Base-by-base conservation (phyloP, 352 stramenopile species). In the Globisporangium megalacanthum region DNA sequence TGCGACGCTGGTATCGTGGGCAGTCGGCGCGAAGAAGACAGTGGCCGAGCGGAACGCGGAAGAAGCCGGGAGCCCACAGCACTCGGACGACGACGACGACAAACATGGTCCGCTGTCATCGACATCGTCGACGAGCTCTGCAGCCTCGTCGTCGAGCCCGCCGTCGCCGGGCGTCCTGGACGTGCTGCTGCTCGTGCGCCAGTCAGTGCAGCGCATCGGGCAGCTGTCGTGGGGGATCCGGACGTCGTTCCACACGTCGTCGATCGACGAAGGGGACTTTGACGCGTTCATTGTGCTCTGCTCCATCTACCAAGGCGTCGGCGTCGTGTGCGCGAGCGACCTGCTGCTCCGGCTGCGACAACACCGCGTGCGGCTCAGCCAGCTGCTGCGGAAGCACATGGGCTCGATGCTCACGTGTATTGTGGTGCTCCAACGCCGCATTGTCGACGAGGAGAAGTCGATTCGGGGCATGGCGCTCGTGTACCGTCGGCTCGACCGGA, bases 251-350 rank as follows among this genome's bases (percentile, higher is more conserved):
- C 82, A 94, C 61, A 94, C 84, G 44, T 86, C 80, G 10, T 84
- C 79, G 10, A 88, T 91, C 62, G 84, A 94, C 36, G 80, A 92
- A 52, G 75, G 79, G n/a, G 74, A 85, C 54, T 91, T 91, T 54
- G 82, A 94, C 41, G 84, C 82, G 20, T 94, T 88, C 56, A 86
- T 90, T 33, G 83, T 91, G 54, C 56, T 94, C 22, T 94, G 84
- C 62, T 90, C 82, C n/a, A 92, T 94, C 42, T 94, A 94, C 54
- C 70, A 88, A 50, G 65, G 62, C 22, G 70, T 76, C 25, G 77
- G 77, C 2, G 82, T 94, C 1, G 54, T 66, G 41, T 91, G 80
- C 31, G 73, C 77, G 6, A 84, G 70, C 51, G 83, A 91, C 56
- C 62, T 94, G 64, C 65, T 92, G 19, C 68, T 89, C 33, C 84